These are phyloP conservation scores for Daldinia grandis DNA, from an alignment of 495 filamentous ascomycete species.

Conservation along the genomic window DNA sequence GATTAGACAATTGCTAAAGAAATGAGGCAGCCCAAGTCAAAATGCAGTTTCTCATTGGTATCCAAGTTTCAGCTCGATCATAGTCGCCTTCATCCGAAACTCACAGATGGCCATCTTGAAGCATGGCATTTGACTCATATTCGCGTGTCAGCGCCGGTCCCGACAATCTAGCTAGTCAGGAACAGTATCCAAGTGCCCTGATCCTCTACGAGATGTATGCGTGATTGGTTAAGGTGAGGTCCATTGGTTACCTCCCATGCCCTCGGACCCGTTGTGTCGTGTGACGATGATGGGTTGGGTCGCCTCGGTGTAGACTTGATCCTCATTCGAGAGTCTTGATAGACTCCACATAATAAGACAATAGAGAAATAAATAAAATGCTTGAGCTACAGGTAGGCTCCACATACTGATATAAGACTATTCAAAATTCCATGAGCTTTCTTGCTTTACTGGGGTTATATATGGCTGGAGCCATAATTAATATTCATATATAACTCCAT, in stretches of 20 bases:
- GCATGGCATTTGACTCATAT: background rate
- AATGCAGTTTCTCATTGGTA: background rate
- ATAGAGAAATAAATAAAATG: background rate
- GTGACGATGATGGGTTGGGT: background rate
- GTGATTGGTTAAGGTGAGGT: conserved; percentile 1
- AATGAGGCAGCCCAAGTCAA: background rate
- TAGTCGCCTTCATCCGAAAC: background rate
- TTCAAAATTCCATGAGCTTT: too few relatives aligned
- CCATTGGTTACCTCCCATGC: background rate
- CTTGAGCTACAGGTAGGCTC: background rate
- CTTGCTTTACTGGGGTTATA: too few relatives aligned
- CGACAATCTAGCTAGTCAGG: background rate
- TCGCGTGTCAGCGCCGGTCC: background rate
- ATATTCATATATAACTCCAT: too few relatives aligned
- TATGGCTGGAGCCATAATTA: too few relatives aligned
- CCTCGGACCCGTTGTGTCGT: background rate
- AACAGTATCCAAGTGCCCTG: background rate
- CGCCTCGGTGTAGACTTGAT: background rate
- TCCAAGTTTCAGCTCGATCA: background rate
- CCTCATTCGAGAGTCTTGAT: background rate
- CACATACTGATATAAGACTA: background rate
- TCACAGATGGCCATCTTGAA: background rate
- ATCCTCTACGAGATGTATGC: background rate
- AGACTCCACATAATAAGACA: background rate
- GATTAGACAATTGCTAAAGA: background rate